Base-by-base conservation (phyloP, 2,329 filamentous ascomycete species). In the Cryphonectria carpinicola region DNA sequence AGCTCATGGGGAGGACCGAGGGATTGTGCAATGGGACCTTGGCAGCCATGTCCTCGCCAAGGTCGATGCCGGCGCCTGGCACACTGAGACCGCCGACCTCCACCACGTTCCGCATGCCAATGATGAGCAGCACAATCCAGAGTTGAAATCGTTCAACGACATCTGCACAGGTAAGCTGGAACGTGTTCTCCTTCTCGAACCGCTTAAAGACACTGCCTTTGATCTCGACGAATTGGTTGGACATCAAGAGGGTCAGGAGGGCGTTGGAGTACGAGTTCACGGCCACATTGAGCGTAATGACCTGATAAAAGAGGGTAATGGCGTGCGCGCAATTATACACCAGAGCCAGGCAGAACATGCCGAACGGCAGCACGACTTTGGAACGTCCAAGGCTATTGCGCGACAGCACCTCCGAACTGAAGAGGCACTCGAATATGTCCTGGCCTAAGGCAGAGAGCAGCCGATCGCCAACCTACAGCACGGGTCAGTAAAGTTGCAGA, bases 241-340 rank as follows among this genome's bases (percentile, higher is more conserved):
- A 98, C 79, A 99, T 89, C 1, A 99, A 85, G 0, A 99, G 87
- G 0, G 96, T 98, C 46, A 99, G 86, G 5, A 99, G 85, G 0
- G 96, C 95, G 78, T 99, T 99, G 0, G 95, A 98, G 81, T 99
- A 99, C 0, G 95, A 98, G 81, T 99, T 99, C 76, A 99, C 95
- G 0, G 96, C 96, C 4, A 99, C 97, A 74, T 99, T 99, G 68
- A 99, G 87, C 0, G 96, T 97, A 76, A 99, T 97, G 75, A 98
- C 95, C 78, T 99, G 96, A 80, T 97, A 98, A 81, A 99, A 98
- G 0, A 99, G 85, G 0, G 94, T 91, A 0, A 94, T 90, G 0
- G 95, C 91, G 80, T 99, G 96, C 4, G 93, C 84, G 61, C 97
- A 92, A 70, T 95, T 98, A 82, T 99, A 99, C 0, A 88, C 85